These are phyloP conservation scores for Paspalum vaginatum DNA, from an alignment of 176 grass and related monocot genomes.

Conservation along the genomic window DNA sequence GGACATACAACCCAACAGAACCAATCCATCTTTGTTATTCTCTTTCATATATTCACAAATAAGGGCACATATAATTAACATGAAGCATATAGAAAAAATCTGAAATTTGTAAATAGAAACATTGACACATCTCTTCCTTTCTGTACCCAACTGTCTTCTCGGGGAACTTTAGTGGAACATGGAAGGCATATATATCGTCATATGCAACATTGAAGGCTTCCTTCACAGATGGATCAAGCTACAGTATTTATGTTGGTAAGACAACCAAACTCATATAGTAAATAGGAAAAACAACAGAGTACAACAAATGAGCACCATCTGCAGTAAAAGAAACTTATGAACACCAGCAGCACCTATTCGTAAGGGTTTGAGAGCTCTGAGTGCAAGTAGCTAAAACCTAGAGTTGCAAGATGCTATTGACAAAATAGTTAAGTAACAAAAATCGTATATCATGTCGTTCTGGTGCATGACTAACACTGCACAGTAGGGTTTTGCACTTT, in stretches of 20 bases:
- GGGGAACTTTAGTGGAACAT: constrained; percentile 71
- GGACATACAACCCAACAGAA: constrained; percentile 95
- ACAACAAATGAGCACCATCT: background rate
- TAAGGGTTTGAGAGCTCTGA: background rate
- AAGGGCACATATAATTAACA: constrained; percentile 9
- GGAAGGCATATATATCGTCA: constrained; percentile 96
- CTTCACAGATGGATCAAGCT: constrained; percentile 92
- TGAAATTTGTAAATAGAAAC: constrained; percentile 9
- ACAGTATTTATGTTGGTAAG: constrained; percentile 40
- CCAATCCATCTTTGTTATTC: constrained; percentile 83
- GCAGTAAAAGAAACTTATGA: background rate
- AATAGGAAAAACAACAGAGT: background rate
- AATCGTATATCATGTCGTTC: background rate
- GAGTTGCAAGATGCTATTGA: constrained; percentile 4
- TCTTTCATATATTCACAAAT: constrained; percentile 56
- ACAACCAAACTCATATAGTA: background rate
- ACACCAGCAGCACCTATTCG: constrained; percentile 2
- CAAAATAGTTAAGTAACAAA: background rate
- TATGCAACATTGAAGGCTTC: constrained; percentile 95
- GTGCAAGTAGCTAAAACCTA: constrained; percentile 2
- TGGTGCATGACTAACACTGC: background rate
- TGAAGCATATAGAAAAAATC: background rate
- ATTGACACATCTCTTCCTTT: constrained; percentile 45
- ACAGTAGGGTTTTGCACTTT: too few relatives aligned
- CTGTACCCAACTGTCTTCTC: constrained; percentile 91